A percentile compares a stretch with the other conserved stretches of the same genome.
phyloP scores from a whole-genome alignment of 1,284 basidiomycete genomes.

The Chalciporus sp. region DNA sequence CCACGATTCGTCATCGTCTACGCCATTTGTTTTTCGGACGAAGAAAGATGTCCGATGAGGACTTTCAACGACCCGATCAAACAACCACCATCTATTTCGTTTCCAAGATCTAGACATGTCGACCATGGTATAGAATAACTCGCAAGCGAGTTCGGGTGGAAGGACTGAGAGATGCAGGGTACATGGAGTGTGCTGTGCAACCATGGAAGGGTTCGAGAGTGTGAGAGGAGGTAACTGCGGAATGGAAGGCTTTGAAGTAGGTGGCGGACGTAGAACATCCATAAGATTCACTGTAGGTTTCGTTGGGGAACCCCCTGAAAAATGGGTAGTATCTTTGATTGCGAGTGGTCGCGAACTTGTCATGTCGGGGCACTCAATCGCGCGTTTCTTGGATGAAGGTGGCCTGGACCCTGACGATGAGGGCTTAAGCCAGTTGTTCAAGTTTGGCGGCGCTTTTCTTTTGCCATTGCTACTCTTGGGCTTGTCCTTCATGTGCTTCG shows the following conservation, averaged over 20 bases:
- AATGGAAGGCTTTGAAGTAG: conserved; percentile 41
- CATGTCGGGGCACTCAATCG: conserved; percentile 1
- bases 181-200: conserved; percentile 75
- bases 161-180: conserved; percentile 71
- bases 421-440: conserved; percentile 58
- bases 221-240: conserved; percentile 56
- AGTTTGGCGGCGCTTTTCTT: conserved; percentile 45
- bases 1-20: conserved; percentile 50
- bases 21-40: conserved; percentile 49
- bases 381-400: conserved; percentile 26
- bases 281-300: conserved; percentile 52
- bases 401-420: conserved; percentile 24
- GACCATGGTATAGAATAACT: conserved; percentile 70
- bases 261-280: conserved; percentile 55
- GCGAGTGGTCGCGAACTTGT: not conserved
- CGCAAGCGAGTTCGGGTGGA: conserved; percentile 70
- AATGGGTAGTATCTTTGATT: conserved; percentile 24
- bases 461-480: conserved; percentile 22
- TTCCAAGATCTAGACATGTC: conserved; percentile 66
- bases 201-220: conserved; percentile 57
- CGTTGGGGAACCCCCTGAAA: conserved; percentile 13
- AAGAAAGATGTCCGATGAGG: conserved; percentile 85
- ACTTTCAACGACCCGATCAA: conserved; percentile 79
- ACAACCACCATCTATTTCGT: conserved; percentile 83
- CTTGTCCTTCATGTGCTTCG: conserved; percentile 13